Evolutionary conservation across 2,329 filamentous ascomycete species (phyloP), one percentile per base, ranked within the genome.

Genomic region (Penicillium sp.): DNA sequence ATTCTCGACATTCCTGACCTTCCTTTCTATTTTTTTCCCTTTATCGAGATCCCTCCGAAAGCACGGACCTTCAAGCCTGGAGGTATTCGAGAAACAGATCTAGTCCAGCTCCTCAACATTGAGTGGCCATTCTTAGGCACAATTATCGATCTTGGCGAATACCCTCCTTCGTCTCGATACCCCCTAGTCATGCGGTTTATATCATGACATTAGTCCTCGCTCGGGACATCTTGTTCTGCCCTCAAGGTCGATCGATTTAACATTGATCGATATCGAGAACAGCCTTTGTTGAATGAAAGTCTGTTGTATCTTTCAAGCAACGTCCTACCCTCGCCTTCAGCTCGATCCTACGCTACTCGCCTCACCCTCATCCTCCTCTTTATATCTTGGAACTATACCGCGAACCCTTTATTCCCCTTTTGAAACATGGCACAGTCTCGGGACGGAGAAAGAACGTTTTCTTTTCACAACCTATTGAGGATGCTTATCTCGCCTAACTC

Each of bases 401-500:
- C 60, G 35, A 56, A 40, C 40, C 59, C 47, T 45, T 41, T 23
- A 15, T 25, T 41, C 23, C 38, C 38, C 17, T 42, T 54, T 50
- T 48, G 59, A 67, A 67, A 54, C 40, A 74, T 74, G 71, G 70
- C 70, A 58, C 68, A 73, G 60, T 58, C 70, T 50, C 70, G 66
- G 59, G 62, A 67, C 59, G 64, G 67, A 60, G 68, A 73, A 59
- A 66, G 69, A 65, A 63, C 66, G 29, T 73, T 74, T 56, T 69
- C 72, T 25, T 71, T 79, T 60, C 74, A 77, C 52, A 75, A 73
- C 56, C 64, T 78, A 17, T 64, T 78, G 59, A 79, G 76, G 67
- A 78, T 81, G 75, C 70, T 80, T 40, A 71, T 75, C 54, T 70
- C 77, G 31, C 73, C 77, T 43, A 76, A 75, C 48, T 69, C 75